phyloP scores from a whole-genome alignment of 805 yeast genomes.

The Starmerella potacharoeniae region DNA sequence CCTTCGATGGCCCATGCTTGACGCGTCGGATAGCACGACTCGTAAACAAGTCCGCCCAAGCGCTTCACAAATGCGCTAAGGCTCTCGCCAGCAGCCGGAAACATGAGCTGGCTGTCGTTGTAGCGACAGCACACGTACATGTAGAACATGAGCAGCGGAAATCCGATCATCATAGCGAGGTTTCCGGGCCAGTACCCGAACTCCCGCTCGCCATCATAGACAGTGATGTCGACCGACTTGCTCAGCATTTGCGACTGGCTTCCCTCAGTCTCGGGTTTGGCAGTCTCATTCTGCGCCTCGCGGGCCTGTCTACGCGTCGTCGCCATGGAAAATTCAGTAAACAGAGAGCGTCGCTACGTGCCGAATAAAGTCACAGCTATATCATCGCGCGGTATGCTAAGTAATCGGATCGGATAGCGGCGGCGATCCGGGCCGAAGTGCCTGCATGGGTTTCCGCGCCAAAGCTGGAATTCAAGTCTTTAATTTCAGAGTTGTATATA shows the following conservation, averaged over 20 bases:
- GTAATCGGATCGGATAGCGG: neutral
- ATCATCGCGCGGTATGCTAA: neutral
- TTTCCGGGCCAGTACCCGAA: constrained; percentile 93
- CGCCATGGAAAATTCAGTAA: constrained; percentile 7
- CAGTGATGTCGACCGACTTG: constrained; percentile 20
- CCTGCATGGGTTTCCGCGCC: too few species aligned
- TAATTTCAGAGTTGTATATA: too few species aligned
- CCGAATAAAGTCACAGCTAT: neutral
- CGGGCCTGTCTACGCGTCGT: constrained; percentile 20
- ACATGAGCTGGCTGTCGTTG: constrained; percentile 61
- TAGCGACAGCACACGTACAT: constrained; percentile 87
- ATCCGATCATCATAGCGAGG: constrained; percentile 79
- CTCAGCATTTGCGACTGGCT: neutral
- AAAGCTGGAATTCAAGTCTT: too few species aligned
- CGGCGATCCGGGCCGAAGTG: too few species aligned
- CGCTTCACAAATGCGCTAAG: constrained; percentile 36
- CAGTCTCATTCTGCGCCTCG: constrained; percentile 2
- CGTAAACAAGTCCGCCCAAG: constrained; percentile 35
- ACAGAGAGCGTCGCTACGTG: neutral
- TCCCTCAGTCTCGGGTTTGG: neutral
- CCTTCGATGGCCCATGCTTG: constrained; percentile 62
- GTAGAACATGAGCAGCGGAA: constrained; percentile 89
- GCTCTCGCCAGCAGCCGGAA: constrained; percentile 48
- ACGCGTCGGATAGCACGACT: constrained; percentile 35
- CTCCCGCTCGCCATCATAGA: constrained; percentile 35